These are phyloP conservation scores for Claviceps humidiphila DNA, from an alignment of 2,329 filamentous ascomycete species.

Conservation along the genomic window DNA sequence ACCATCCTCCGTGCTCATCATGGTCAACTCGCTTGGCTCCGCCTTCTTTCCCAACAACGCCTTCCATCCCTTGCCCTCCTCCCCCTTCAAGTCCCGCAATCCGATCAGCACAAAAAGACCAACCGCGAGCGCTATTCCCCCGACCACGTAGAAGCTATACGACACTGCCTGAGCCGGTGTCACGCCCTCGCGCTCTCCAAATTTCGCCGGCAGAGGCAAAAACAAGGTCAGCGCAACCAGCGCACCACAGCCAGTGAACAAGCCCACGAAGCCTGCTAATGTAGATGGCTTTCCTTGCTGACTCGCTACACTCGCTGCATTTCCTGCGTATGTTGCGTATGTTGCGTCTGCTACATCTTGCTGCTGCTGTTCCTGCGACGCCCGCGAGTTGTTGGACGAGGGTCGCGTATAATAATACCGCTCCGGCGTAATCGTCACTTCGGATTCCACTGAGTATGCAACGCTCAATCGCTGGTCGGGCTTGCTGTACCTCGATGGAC, in stretches of 20 bases:
- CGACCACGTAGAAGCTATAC: constrained; percentile 81
- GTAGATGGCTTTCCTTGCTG: constrained; percentile 35
- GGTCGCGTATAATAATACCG: constrained; percentile 29
- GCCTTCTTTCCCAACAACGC: constrained; percentile 35
- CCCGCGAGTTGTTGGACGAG: constrained; percentile 17
- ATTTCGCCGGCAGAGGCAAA: constrained; percentile 72
- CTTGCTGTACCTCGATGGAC: constrained; percentile 22
- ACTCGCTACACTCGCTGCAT: constrained; percentile 5
- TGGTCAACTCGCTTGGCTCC: constrained; percentile 12
- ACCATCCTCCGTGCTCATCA: constrained; percentile 7
- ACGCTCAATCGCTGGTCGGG: constrained; percentile 40
- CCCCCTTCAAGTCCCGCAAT: constrained; percentile 53
- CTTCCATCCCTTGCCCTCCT: constrained; percentile 63
- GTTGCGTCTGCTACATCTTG: constrained; percentile 8
- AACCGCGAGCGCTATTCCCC: constrained; percentile 55
- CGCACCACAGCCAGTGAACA: constrained; percentile 87
- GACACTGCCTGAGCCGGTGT: constrained; percentile 63
- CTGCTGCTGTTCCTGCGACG: constrained; percentile 1
- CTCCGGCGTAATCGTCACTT: constrained; percentile 61
- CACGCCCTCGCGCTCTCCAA: constrained; percentile 56
- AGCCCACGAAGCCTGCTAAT: constrained; percentile 78
- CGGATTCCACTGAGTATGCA: constrained; percentile 57
- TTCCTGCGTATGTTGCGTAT: too few species aligned
- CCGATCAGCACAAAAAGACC: constrained; percentile 68
- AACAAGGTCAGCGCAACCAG: constrained; percentile 72